Evolutionary conservation across 1,284 basidiomycete species (phyloP), one percentile per base, ranked within the genome.

Genomic region (Chalciporus piperatoides): DNA sequence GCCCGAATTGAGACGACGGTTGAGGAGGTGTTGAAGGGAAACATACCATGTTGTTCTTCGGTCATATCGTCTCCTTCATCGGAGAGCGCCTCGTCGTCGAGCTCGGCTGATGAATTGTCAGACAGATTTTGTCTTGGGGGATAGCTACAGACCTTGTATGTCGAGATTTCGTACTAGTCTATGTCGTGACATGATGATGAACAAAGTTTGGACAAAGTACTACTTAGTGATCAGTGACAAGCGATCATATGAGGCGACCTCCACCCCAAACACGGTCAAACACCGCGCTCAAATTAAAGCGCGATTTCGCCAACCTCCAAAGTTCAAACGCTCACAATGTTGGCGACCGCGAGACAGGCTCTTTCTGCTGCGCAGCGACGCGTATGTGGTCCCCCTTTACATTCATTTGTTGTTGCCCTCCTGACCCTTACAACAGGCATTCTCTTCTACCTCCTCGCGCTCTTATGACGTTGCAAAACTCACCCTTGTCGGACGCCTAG

Each of bases 81-180:
- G 25, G 80, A 82, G 46, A 84, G 64, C 8, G 79, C 80, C 58
- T 84, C 81, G 57, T 89, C 86, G 46, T 90, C 82, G 43, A 91
- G 71, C 67, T 89, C 89, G 67, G 84, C 90, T 91, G 62, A 14
- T 37, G 9, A 30, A n/a, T 14, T 45, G 17, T 53, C 46, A 48
- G 41, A 44, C n/a, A 30, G n/a, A 9, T 35, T 44, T 5, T 4
- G 12, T 14, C 6, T 1, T 4, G 23, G 0, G 63, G 59, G 60
- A 51, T 60, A 44, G 23, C 58, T 51, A 44, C 69, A 30, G 56
- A 90, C 95, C 93, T 57, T 89, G 77, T 28, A 97, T 74, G 64
- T 98, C 84, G 41, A 99, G 75, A 68, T 97, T 95, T 56, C 92
- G 80, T 56, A 98, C 80, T 68, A 86, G 82, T 65, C 96, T 84